Conservation (phyloP, 164 flowering plant species). For the Magnolia sinica region DNA sequence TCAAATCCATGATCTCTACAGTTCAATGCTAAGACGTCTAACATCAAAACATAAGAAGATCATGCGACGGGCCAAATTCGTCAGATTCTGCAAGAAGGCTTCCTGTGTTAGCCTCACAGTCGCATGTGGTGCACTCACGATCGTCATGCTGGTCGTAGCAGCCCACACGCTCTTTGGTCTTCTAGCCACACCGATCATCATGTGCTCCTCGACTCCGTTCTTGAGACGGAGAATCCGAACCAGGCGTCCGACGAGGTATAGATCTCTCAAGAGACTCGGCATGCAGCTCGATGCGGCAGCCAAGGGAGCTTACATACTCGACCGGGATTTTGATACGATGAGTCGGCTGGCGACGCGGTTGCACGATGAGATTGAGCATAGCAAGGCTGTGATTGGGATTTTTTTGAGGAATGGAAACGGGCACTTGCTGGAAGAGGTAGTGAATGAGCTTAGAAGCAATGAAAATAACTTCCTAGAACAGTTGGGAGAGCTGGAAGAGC, state of each 20-base stretch:
- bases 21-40: constrained; percentile 32
- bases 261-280: constrained; percentile 15
- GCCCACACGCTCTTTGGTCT: constrained; percentile 59
- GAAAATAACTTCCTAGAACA: constrained; percentile 57
- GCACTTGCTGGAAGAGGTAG: constrained; percentile 53
- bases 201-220: constrained; percentile 10
- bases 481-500: constrained; percentile 69
- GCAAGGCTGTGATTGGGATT: constrained; percentile 37
- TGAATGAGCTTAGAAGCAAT: constrained; percentile 48
- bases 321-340: constrained; percentile 70
- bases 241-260: neutral
- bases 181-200: constrained; percentile 43
- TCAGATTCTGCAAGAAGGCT: constrained; percentile 33
- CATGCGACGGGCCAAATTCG: constrained; percentile 28
- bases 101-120: constrained; percentile 29
- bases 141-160: constrained; percentile 37
- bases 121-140: constrained; percentile 30
- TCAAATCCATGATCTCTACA: constrained; percentile 31
- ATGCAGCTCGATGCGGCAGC: constrained; percentile 68
- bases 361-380: constrained; percentile 62
- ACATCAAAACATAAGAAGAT: constrained; percentile 29
- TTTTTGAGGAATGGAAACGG: constrained; percentile 45
- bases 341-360: constrained; percentile 51
- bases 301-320: constrained; percentile 55
- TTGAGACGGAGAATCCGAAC: constrained; percentile 15